Conservation (phyloP, 2,329 filamentous ascomycete genomes). For the Plectosphaerella sp. region DNA sequence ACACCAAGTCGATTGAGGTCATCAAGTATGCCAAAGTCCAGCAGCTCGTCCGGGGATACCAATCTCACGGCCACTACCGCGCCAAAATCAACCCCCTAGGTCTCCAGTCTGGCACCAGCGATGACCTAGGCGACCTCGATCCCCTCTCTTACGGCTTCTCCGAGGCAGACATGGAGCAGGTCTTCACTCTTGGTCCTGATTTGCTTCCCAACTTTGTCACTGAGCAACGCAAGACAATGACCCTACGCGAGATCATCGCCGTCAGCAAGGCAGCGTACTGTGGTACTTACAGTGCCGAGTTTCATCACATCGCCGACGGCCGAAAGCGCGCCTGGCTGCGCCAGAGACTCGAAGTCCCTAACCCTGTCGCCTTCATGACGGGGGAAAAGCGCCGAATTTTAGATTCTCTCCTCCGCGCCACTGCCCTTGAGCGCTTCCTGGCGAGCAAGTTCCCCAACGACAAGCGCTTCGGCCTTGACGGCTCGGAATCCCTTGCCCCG, state of each 20-base stretch:
- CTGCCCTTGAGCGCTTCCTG: slow-evolving; percentile 91
- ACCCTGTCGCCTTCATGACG: slow-evolving; percentile 91
- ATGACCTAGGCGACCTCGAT: slow-evolving; percentile 83
- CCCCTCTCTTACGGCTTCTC: slow-evolving; percentile 92
- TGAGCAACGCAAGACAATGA: slow-evolving; percentile 88
- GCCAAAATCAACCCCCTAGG: slow-evolving; percentile 93
- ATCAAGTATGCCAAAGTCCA: slow-evolving; percentile 97
- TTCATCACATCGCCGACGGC: slow-evolving; percentile 95
- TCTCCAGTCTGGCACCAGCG: slow-evolving; percentile 76
- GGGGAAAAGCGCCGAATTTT: slow-evolving; percentile 97
- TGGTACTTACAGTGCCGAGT: slow-evolving; percentile 91
- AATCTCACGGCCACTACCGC: slow-evolving; percentile 96
- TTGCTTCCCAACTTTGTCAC: slow-evolving; percentile 91
- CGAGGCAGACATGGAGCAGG: slow-evolving; percentile 85
- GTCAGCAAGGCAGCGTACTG: slow-evolving; percentile 94
- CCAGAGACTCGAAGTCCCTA: slow-evolving; percentile 86
- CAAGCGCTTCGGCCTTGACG: slow-evolving; percentile 97
- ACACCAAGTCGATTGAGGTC: slow-evolving; percentile 64
- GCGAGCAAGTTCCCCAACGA: slow-evolving; percentile 98
- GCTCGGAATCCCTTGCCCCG: slow-evolving; percentile 91
- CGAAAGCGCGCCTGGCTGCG: slow-evolving; percentile 98
- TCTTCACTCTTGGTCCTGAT: slow-evolving; percentile 87
- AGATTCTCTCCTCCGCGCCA: slow-evolving; percentile 96
- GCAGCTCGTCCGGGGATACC: slow-evolving; percentile 92
- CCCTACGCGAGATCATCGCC: slow-evolving; percentile 87